These are phyloP conservation scores for Wickerhamiella qilinensis DNA, from an alignment of 805 yeast species.

Conservation along the genomic window DNA sequence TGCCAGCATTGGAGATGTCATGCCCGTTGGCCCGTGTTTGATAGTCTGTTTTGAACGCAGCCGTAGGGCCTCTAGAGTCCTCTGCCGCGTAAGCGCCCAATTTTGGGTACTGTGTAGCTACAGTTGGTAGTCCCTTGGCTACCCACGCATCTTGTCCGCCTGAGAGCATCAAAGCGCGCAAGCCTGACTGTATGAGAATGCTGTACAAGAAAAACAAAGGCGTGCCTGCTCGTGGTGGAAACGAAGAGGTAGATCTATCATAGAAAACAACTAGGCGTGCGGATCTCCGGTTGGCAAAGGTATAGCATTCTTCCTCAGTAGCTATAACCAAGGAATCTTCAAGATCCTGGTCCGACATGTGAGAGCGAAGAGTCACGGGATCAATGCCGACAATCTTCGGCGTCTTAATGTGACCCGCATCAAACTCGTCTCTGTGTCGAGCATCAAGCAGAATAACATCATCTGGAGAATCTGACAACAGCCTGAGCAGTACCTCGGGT, in stretches of 20 bases:
- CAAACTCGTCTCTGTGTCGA: conserved; percentile 44
- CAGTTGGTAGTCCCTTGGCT: not conserved
- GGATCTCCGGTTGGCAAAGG: conserved; percentile 35
- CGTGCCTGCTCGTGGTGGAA: conserved; percentile 7
- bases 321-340: conserved; percentile 43
- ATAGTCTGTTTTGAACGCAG: too few relatives aligned
- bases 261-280: conserved; percentile 55
- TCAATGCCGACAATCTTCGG: conserved; percentile 56
- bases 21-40: too few relatives aligned
- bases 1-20: too few relatives aligned
- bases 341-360: conserved; percentile 47
- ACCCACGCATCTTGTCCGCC: conserved; percentile 42
- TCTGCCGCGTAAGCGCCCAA: too few relatives aligned
- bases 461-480: conserved; percentile 1
- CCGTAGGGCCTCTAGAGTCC: too few relatives aligned
- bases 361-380: conserved; percentile 40
- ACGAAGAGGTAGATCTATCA: conserved; percentile 23
- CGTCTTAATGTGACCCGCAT: conserved; percentile 44
- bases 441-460: conserved; percentile 52
- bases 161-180: conserved; percentile 28
- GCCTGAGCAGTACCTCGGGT: not conserved
- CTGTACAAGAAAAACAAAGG: conserved; percentile 26
- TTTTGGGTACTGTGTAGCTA: too few relatives aligned
- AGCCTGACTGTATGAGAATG: conserved; percentile 24
- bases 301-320: conserved; percentile 36